A percentile compares a stretch with the other conserved stretches of the same genome.
Conservation (phyloP, 805 yeast genomes). For the Candida xyloterini region DNA sequence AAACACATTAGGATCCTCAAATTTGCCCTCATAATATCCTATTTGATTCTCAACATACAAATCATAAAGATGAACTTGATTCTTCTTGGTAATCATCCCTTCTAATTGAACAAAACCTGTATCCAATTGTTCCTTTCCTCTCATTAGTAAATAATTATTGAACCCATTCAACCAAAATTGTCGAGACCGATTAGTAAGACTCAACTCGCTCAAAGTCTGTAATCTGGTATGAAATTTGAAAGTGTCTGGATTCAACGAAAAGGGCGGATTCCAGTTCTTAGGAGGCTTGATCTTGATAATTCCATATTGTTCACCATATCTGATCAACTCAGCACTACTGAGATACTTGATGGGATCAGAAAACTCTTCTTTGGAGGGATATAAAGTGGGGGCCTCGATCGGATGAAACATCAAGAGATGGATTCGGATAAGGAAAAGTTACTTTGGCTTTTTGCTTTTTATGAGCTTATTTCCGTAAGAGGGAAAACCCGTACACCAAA, state of each 20-base stretch:
- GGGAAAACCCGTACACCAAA: too few species aligned
- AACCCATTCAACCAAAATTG: conserved; percentile 60
- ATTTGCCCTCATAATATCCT: conserved; percentile 4
- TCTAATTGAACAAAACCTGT: conserved; percentile 12
- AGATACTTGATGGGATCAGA: conserved; percentile 48
- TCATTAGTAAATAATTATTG: conserved; percentile 53
- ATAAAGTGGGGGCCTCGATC: conserved; percentile 45
- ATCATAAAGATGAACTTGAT: conserved; percentile 31
- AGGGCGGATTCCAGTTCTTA: conserved; percentile 49
- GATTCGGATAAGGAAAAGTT: neutral
- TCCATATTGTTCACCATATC: conserved; percentile 46
- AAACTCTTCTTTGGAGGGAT: conserved; percentile 45
- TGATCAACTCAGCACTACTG: conserved; percentile 38
- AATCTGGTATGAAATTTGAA: conserved; percentile 66
- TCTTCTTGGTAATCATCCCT: conserved; percentile 2
- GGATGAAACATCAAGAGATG: conserved; percentile 19
- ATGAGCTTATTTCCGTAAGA: too few species aligned
- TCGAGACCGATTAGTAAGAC: conserved; percentile 59
- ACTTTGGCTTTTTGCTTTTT: too few species aligned
- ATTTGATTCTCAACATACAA: conserved; percentile 20
- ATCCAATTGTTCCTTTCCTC: conserved; percentile 23
- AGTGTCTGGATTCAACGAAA: conserved; percentile 47
- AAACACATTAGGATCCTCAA: conserved; percentile 14
- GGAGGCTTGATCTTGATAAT: conserved; percentile 56
- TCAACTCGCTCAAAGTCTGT: conserved; percentile 65